Percentiles rank a stretch among this genome's conserved stretches.
Evolutionary conservation across 495 filamentous ascomycete species (phyloP).

Genomic region (Aspergillus bertholletiae): DNA sequence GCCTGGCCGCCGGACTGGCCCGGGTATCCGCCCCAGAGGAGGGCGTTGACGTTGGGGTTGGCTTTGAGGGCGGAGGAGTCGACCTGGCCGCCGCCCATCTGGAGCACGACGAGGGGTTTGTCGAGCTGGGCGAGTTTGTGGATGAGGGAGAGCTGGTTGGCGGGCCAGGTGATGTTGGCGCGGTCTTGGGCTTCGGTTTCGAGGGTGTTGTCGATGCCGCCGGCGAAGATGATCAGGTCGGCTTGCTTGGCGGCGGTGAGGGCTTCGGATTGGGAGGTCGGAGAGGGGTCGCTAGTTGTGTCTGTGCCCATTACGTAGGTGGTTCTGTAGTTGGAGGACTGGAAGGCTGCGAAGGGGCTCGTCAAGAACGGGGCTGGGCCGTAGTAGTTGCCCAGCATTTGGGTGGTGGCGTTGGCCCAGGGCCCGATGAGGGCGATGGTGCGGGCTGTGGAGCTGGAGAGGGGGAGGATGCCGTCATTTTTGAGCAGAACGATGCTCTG

Average conservation of each 20-base stretch:
- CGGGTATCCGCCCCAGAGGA: conserved; percentile 58
- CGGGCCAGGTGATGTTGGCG: conserved; percentile 54
- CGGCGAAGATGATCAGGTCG: conserved; percentile 54
- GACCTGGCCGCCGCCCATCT: conserved; percentile 58
- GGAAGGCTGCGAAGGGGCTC: conserved; percentile 48
- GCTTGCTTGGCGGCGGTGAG: conserved; percentile 46
- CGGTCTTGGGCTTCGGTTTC: conserved; percentile 56
- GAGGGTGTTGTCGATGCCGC: conserved; percentile 54
- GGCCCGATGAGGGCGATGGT: conserved; percentile 56
- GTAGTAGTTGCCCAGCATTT: conserved; percentile 61
- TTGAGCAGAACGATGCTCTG: conserved; percentile 59
- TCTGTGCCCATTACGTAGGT: conserved; percentile 45
- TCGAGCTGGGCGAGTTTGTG: conserved; percentile 41
- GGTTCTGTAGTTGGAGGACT: conserved; percentile 37
- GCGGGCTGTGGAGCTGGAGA: conserved; percentile 28
- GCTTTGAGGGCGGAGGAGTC: conserved; percentile 50
- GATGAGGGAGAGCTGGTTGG: conserved; percentile 54
- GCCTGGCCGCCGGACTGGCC: conserved; percentile 57
- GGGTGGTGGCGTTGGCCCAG: conserved; percentile 55
- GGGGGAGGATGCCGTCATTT: conserved; percentile 55
- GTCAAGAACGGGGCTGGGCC: conserved; percentile 54
- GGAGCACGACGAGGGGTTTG: conserved; percentile 55
- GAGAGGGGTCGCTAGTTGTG: conserved; percentile 36
- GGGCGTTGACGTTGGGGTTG: conserved; percentile 47
- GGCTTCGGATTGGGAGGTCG: conserved; percentile 38